These are phyloP conservation scores for Furcasterigmium sp. DNA, from an alignment of 2,329 filamentous ascomycete species.

Conservation along the genomic window DNA sequence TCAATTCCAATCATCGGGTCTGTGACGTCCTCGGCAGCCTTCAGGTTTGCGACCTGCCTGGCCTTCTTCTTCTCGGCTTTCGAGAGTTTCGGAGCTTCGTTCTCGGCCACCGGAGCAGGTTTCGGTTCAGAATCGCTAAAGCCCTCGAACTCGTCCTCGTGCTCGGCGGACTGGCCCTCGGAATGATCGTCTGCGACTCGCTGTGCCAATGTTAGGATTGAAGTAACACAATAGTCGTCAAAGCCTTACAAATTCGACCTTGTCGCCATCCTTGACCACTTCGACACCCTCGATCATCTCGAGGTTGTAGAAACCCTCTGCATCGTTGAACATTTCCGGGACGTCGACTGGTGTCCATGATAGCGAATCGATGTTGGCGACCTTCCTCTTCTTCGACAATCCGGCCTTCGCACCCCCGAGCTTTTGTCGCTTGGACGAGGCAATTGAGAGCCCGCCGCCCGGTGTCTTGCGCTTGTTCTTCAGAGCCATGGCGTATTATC, in stretches of 20 bases:
- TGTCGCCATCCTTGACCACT: constrained; percentile 62
- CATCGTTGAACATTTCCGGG: constrained; percentile 76
- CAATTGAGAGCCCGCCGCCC: constrained; percentile 2
- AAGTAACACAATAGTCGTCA: background rate
- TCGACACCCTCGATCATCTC: constrained; percentile 92
- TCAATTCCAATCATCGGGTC: constrained; percentile 7
- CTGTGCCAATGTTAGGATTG: constrained; percentile 4
- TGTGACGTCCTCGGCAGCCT: background rate
- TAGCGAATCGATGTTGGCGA: constrained; percentile 42
- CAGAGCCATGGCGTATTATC: constrained; percentile 6
- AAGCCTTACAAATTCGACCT: constrained; percentile 48
- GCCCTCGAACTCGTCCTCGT: constrained; percentile 57
- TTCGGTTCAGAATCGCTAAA: constrained; percentile 48
- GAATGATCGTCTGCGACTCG: background rate
- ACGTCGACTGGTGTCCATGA: constrained; percentile 57
- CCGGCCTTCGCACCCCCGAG: constrained; percentile 2
- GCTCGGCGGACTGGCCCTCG: constrained; percentile 2
- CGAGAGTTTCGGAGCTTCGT: constrained; percentile 18
- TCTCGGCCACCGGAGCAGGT: constrained; percentile 13
- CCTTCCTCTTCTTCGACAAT: constrained; percentile 27
- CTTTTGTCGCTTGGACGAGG: constrained; percentile 12
- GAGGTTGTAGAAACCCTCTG: constrained; percentile 88
- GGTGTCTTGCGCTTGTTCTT: constrained; percentile 12
- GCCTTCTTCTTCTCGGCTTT: constrained; percentile 22
- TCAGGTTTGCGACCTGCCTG: constrained; percentile 9